phyloP scores from a whole-genome alignment of 2,329 filamentous ascomycete genomes.

The Colletotrichum salicis region DNA sequence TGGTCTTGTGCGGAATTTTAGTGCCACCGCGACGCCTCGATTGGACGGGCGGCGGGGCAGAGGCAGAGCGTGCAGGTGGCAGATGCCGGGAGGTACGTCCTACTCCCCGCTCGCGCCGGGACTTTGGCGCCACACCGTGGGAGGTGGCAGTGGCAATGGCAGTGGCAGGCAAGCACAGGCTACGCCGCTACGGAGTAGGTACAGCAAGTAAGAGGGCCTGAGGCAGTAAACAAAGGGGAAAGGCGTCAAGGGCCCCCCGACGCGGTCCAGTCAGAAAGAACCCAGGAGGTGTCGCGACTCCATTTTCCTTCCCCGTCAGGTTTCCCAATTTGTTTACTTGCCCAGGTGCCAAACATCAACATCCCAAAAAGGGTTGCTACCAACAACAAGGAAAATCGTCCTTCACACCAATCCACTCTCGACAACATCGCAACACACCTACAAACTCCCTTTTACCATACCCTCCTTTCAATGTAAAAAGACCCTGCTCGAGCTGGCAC shows the following conservation, averaged over 20 bases:
- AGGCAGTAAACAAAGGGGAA: constrained; percentile 33
- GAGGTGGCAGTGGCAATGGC: neutral
- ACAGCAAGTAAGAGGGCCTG: constrained; percentile 4
- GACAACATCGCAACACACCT: constrained; percentile 14
- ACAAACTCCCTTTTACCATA: neutral
- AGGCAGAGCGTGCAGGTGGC: constrained; percentile 4
- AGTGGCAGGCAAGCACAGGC: too few relatives aligned
- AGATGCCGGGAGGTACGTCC: neutral
- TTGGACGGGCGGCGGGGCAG: constrained; percentile 21
- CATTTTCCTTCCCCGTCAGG: neutral
- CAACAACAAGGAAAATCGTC: constrained; percentile 33
- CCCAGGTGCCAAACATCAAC: constrained; percentile 35
- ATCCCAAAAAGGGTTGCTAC: constrained; percentile 34
- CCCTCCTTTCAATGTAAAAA: constrained; percentile 30
- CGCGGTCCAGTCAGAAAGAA: constrained; percentile 31
- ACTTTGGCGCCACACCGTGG: constrained; percentile 11
- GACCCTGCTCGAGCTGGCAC: constrained; percentile 30
- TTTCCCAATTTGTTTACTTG: constrained; percentile 29
- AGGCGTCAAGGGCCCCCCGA: constrained; percentile 18
- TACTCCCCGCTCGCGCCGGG: constrained; percentile 1
- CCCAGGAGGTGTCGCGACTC: constrained; percentile 24
- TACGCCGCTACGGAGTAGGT: too few relatives aligned
- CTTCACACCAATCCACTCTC: neutral
- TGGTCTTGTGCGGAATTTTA: constrained; percentile 9
- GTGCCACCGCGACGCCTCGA: constrained; percentile 19